Base-by-base conservation (phyloP, 805 yeast species). In the Saccharomycopsis sp. region DNA sequence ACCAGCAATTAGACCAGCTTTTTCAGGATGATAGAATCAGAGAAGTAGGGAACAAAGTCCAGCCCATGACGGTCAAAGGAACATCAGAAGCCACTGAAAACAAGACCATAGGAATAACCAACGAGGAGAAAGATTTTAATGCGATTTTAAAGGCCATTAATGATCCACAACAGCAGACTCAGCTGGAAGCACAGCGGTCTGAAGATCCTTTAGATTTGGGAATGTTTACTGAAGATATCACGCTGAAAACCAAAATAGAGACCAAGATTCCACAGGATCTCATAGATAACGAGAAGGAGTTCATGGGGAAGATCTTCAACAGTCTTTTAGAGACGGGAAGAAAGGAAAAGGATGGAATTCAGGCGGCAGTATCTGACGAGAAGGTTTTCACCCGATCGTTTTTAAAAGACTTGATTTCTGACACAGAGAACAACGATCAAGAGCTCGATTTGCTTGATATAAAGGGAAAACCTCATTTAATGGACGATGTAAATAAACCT, bases 391-490 rank as follows among this genome's bases (percentile, higher is more conserved):
- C 19, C 8, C 19, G 22, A 44, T 44, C 49, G 7, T 44, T 44
- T 44, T 44, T 44, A 7, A 44, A 44, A 44, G 49, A 44, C 7
- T 44, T 44, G 22, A n/a, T 44, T 7, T 44, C 49, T 7, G 22
- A 44, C 22, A 47, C 42, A 23, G 56, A 53, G 17, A 47, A 53
- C 14, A 49, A 53, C 3, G 56, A 53, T 42, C 47, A 38, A 24
- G 49, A 53, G 24, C 20, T 53, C 34, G 56, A 38, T n/a, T 38
- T 25, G 29, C 56, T 41, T 5, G 47, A 53, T 22, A 44, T 41
- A 24, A 42, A 53, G 9, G 47, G 25, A 15, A 53, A 38, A 22
- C 56, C 22, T 2, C 19, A 23, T 15, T 19, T 34, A 14, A 35
- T 34, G 22, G 23, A 53, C 3, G 23, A 22, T 22, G 47, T 20